Conservation (phyloP, 2,329 filamentous ascomycete species). For the Ophiostoma ips region DNA sequence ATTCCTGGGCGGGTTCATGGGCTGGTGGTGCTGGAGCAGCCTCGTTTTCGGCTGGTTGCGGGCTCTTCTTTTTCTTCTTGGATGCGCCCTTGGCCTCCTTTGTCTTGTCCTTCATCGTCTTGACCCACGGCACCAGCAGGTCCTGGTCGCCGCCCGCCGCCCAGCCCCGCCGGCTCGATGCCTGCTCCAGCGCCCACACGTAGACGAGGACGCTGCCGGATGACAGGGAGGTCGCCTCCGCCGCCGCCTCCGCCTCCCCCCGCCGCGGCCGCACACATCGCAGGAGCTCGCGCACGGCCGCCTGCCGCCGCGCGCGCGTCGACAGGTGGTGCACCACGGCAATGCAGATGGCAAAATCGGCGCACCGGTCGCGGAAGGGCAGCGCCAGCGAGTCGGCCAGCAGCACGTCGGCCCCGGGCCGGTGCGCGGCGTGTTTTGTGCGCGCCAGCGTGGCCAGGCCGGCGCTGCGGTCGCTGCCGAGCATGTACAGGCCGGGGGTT, state of each 20-base stretch:
- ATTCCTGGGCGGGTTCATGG: neutral
- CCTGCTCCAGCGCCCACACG: slow-evolving; percentile 93
- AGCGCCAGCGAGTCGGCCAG: slow-evolving; percentile 75
- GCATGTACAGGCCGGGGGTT: slow-evolving; percentile 61
- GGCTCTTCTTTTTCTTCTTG: neutral
- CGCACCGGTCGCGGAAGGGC: slow-evolving; percentile 49
- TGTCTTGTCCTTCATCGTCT: slow-evolving; percentile 11
- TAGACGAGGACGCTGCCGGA: slow-evolving; percentile 64
- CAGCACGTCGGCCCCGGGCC: slow-evolving; percentile 43
- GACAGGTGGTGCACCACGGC: slow-evolving; percentile 91
- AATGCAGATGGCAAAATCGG: slow-evolving; percentile 84
- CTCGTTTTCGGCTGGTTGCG: neutral
- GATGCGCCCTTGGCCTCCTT: neutral
- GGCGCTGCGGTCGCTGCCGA: slow-evolving; percentile 71
- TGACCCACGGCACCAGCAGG: slow-evolving; percentile 88
- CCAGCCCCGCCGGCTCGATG: slow-evolving; percentile 76
- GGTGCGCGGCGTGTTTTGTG: slow-evolving; percentile 15
- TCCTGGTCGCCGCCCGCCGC: slow-evolving; percentile 73
- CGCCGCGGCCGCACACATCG: slow-evolving; percentile 37
- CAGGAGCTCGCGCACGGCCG: slow-evolving; percentile 59
- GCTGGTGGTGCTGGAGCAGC: neutral
- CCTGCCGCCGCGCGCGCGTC: slow-evolving; percentile 55
- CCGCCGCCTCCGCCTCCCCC: slow-evolving; percentile 4
- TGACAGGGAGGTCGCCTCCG: too few species aligned
- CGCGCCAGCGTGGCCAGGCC: slow-evolving; percentile 38